These are phyloP conservation scores for Bruguiera gymnorhiza DNA, from an alignment of 345 rosid genomes.

Conservation along the genomic window DNA sequence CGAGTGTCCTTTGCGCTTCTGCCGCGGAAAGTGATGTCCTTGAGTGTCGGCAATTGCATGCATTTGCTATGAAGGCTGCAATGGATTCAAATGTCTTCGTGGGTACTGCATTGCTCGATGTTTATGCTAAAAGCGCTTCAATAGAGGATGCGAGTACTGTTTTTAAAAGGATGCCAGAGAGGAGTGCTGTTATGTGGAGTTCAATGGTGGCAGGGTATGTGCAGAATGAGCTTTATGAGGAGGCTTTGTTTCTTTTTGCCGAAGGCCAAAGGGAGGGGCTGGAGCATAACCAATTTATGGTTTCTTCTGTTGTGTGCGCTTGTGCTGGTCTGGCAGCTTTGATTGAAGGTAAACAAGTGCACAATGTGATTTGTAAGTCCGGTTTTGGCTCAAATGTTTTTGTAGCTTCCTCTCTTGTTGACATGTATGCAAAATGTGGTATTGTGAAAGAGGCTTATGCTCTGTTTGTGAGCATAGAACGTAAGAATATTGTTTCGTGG, in stretches of 20 bases:
- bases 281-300: conserved; percentile 48
- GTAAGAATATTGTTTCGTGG: conserved; percentile 61
- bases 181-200: conserved; percentile 79
- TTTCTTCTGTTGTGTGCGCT: conserved; percentile 68
- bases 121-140: conserved; percentile 66
- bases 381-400: conserved; percentile 56
- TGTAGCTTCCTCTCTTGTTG: conserved; percentile 61
- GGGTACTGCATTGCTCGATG: conserved; percentile 76
- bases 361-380: conserved; percentile 50
- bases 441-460: conserved; percentile 54
- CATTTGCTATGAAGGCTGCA: conserved; percentile 50
- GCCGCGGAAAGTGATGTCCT: conserved; percentile 34
- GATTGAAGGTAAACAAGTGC: conserved; percentile 72
- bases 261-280: conserved; percentile 40
- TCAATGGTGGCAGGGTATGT: conserved; percentile 75
- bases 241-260: conserved; percentile 54
- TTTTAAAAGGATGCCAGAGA: conserved; percentile 62
- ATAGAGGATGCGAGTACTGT: conserved; percentile 45
- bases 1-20: conserved; percentile 69
- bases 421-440: conserved; percentile 89
- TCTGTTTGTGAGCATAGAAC: conserved; percentile 43
- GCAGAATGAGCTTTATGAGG: conserved; percentile 63
- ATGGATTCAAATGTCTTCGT: conserved; percentile 51
- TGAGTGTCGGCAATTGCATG: conserved; percentile 64
- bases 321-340: conserved; percentile 69